These are phyloP conservation scores for Apophysomyces variabilis DNA, from an alignment of 371 early-diverging fungal genomes.

Conservation along the genomic window DNA sequence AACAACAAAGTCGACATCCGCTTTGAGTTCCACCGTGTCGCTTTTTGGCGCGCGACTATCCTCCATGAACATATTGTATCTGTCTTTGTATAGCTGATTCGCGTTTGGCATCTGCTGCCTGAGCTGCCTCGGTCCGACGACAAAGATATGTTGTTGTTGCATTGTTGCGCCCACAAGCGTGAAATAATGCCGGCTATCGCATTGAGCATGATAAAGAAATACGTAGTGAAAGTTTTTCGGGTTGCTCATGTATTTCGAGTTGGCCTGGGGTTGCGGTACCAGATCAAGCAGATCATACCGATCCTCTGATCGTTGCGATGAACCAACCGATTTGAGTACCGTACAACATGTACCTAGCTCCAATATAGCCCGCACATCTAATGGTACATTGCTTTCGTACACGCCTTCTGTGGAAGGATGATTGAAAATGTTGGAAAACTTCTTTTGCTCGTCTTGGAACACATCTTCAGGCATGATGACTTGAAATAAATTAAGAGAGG, in stretches of 20 bases:
- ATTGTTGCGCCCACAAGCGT: constrained; percentile 69
- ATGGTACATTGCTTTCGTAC: constrained; percentile 88
- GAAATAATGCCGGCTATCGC: constrained; percentile 77
- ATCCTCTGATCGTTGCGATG: constrained; percentile 38
- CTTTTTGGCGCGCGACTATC: constrained; percentile 26
- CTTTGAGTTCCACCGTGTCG: constrained; percentile 57
- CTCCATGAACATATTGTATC: constrained; percentile 22
- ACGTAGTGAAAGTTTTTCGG: constrained; percentile 61
- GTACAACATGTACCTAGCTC: constrained; percentile 67
- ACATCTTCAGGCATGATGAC: constrained; percentile 80
- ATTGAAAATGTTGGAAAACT: constrained; percentile 79
- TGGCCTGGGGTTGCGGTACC: constrained; percentile 34
- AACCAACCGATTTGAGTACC: constrained; percentile 40
- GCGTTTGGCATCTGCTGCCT: constrained; percentile 80
- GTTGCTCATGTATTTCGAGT: constrained; percentile 41
- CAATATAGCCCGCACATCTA: constrained; percentile 80
- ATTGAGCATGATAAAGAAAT: constrained; percentile 70
- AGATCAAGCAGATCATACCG: constrained; percentile 64
- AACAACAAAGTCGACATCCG: constrained; percentile 52
- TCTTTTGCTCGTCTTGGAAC: constrained; percentile 71
- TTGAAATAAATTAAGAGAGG: constrained; percentile 72
- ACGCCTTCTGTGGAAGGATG: constrained; percentile 91
- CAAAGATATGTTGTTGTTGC: constrained; percentile 60
- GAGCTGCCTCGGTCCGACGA: constrained; percentile 69
- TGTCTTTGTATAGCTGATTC: constrained; percentile 43